Evolutionary conservation across 139 green algal species (phyloP), one percentile per base, ranked within the genome.

Genomic region (Desmodesmus armatus): DNA sequence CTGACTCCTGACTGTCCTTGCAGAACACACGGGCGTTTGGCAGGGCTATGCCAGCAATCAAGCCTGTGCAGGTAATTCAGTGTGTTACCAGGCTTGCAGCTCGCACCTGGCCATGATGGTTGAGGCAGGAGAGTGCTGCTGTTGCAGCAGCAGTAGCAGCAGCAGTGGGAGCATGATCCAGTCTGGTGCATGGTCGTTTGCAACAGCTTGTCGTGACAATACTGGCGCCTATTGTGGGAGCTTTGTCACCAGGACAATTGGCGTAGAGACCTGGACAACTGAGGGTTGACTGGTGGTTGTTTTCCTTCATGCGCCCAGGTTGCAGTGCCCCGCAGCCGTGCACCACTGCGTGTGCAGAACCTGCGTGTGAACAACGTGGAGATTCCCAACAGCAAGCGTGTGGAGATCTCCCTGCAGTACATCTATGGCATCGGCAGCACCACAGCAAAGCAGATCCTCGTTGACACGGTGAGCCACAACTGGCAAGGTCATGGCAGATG

Each of bases 341-440:
- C 62, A 47, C 89, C 94, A 19, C 87, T 98, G 51, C 83, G 84
- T n/a, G 89, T 97, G n/a, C 79, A 93, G 81, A 91, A 88, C 29
- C 92, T 98, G n/a, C 97, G 97, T 95, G 93, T 99, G 7, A 97
- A 94, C 72, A 97, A 97, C 73, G 96, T 99, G 67, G 98, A 99
- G 87, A 97, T 99, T 63, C 98, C 98, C 63, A 99, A 99, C 94
- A 91, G 92, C 87, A 99, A 99, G 95, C 87, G 92, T 15, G 94
- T 99, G 53, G 96, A 99, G 92, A 95, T 90, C 47, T 96, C 96
- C 1, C 93, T 99, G 69, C 96, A 96, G 84, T 99, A 99, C 94
- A 98, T 99, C 43, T 99, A 94, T 85, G 96, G 97, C 86, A 96
- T 99, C 66, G 98, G 98, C 51, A 81, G 88, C 65, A 98, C 96